Base-by-base conservation (phyloP, 2,329 filamentous ascomycete species). In the Arthroderma uncinatum region DNA sequence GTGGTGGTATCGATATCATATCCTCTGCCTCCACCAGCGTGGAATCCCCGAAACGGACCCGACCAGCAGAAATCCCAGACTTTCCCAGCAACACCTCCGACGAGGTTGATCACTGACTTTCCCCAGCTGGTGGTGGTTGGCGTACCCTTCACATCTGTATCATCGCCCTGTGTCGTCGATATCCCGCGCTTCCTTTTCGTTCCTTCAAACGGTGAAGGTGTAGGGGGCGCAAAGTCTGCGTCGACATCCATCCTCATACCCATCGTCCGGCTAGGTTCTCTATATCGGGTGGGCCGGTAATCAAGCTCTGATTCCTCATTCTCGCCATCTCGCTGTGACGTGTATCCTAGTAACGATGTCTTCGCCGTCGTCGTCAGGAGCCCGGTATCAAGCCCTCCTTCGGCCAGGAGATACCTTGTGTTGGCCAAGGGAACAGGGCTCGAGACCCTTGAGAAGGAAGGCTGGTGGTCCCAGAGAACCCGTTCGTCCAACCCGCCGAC, bases 11-110 rank as follows among this genome's bases (percentile, higher is more conserved):
- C 68, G 63, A 88, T 73, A 5, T 79, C 74, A 66, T 91, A 95
- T 25, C 82, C 83, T 59, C 77, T 78, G 7, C 91, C 92, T 2
- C 86, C 89, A 6, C 91, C 92, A 10, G 91, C 89, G 60, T 91
- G 84, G 69, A 96, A 96, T 0, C 91, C 91, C 56, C 81, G 80
- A 66, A 96, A 94, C 0, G 86, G 82, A 23, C 68, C 75, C 2
- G 75, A 70, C 68, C 77, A 87, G 74, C 91, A 95, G 65, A 95
- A 93, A 63, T 90, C 82, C 80, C 89, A 90, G 0, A 95, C 83
- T 65, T 85, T 92, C 16, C 88, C 87, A 8, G 69, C 68, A n/a
- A 70, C 62, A 1, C 65, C 65, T 25, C 65, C 73, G 2, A 76
- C 73, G 4, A 72, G 67, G 33, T 69, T 71, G 50, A 76, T 69